Conservation (phyloP, 1,284 basidiomycete genomes). For the Prillingera fragicola region DNA sequence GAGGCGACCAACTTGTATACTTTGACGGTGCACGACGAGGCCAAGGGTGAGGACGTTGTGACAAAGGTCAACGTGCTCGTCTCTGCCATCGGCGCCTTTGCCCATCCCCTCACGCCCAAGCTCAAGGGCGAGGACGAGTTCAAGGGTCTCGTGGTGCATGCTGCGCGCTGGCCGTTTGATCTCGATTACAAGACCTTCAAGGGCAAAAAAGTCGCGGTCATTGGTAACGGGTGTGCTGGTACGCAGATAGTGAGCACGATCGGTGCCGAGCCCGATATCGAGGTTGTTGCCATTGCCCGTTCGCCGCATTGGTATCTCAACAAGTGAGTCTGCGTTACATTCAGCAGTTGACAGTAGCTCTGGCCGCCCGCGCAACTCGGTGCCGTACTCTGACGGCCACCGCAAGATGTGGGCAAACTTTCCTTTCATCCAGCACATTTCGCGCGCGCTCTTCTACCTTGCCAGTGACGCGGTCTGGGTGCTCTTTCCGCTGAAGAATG, state of each 20-base stretch:
- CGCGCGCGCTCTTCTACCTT: background rate
- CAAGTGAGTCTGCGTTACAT: background rate
- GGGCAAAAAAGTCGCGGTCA: constrained; percentile 22
- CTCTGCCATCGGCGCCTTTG: constrained; percentile 26
- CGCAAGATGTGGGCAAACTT: background rate
- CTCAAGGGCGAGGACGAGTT: constrained; percentile 23
- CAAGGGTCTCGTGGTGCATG: constrained; percentile 20
- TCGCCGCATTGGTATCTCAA: constrained; percentile 23
- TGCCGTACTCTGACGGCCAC: constrained; percentile 1
- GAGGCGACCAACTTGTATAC: background rate
- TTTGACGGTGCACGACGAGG: constrained; percentile 2
- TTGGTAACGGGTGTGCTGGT: constrained; percentile 24
- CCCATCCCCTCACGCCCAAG: constrained; percentile 15
- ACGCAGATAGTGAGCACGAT: constrained; percentile 25
- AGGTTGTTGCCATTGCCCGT: constrained; percentile 21
- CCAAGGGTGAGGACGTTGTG: background rate
- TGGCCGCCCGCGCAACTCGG: constrained; percentile 5
- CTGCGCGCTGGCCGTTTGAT: constrained; percentile 8
- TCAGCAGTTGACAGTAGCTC: background rate
- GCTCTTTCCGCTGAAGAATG: background rate
- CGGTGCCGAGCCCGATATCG: constrained; percentile 18
- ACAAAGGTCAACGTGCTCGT: constrained; percentile 20
- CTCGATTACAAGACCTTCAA: constrained; percentile 5
- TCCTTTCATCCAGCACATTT: background rate
- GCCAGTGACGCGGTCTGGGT: background rate